Base-by-base conservation (phyloP, 257 asterid genomes). In the Mitragyna speciosa region DNA sequence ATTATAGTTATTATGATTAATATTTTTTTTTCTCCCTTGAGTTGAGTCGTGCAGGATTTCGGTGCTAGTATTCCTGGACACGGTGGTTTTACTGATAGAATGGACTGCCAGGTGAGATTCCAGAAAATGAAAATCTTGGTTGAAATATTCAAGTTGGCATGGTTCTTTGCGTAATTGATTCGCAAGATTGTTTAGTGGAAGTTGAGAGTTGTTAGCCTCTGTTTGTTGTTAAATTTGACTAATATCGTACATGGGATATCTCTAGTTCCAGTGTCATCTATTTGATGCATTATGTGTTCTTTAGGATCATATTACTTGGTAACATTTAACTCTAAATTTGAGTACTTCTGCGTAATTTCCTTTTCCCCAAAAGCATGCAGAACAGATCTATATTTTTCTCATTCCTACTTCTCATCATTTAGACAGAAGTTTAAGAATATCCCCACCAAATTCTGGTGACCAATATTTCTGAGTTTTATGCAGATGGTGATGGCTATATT, bases 11-110 rank as follows among this genome's bases (percentile, higher is more conserved):
- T 59, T 41, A 12, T 52, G 24, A 19, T 39, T 26, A 45, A 30
- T 11, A 22, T 59, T 66, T 59, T 48, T 31, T 48, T 79, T 45
- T n/a, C 20, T 10, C 56, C 64, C 39, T 0, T n/a, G 51, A 15
- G 90, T 93, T 91, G n/a, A n/a, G n/a, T 51, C 61, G 28, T 80
- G 73, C 86, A 96, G 99, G 99, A 96, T 89, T 96, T 96, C 84
- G 99, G 98, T 52, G 98, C 92, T 85, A 96, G 98, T 87, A 96
- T 96, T 80, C 99, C 99, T 43, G 99, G 99, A 78, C 99, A 96
- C 78, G 99, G 99, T 77, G 99, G 99, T 72, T 90, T 96, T 80
- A 96, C 98, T 0, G 99, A 96, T 82, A 88, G 99, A 88, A 96
- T 96, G 99, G 99, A 96, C 82, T 96, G 99, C 83, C 99, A 95